Percentiles rank a stretch among this genome's conserved stretches.
phyloP scores from a whole-genome alignment of 2,329 filamentous ascomycete genomes.

The Calycina herbarum region DNA sequence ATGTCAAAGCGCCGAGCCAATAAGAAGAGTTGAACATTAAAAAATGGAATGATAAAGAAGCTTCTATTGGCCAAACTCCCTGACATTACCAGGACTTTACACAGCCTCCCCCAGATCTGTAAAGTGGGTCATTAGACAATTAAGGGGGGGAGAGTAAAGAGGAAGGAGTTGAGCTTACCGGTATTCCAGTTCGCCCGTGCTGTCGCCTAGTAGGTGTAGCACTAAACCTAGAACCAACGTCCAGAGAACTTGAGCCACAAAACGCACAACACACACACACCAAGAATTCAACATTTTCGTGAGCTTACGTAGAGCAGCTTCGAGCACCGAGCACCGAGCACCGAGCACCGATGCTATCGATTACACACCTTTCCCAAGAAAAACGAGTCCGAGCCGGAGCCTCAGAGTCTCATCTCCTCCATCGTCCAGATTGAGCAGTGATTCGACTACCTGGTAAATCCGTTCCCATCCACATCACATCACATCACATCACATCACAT shows the following conservation, averaged over 20 bases:
- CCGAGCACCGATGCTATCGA: no score
- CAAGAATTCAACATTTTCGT: neutral
- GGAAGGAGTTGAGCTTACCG: neutral
- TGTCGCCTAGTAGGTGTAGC: neutral
- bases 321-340: no score
- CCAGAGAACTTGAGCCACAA: neutral
- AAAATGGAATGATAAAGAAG: no score
- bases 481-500: neutral
- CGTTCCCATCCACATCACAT: neutral
- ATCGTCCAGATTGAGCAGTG: neutral
- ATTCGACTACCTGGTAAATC: neutral
- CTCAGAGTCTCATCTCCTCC: neutral
- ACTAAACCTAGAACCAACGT: constrained; percentile 5
- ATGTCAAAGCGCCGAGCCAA: no score
- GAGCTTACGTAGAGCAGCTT: neutral
- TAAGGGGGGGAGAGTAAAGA: no score
- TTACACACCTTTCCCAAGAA: no score
- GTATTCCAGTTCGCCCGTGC: neutral
- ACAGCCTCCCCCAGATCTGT: no score
- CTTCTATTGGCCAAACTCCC: no score
- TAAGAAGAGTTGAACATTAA: no score
- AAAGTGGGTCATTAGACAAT: no score
- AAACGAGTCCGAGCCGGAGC: neutral
- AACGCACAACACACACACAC: no score
- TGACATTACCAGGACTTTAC: no score